phyloP scores from a whole-genome alignment of 495 filamentous ascomycete genomes.

The Immersiella caudata region DNA sequence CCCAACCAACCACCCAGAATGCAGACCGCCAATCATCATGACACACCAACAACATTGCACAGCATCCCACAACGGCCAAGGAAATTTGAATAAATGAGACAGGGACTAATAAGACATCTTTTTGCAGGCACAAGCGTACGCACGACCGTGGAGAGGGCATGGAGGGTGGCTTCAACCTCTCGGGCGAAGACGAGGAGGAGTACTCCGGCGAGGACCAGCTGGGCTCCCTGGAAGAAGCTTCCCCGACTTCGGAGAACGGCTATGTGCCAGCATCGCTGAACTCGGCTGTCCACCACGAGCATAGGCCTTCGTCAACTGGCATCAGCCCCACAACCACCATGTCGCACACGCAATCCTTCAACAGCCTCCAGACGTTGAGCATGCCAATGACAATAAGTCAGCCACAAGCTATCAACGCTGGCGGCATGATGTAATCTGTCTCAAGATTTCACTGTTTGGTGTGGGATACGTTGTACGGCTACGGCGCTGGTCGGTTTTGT shows the following conservation, averaged over 20 bases:
- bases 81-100: slow-evolving; percentile 20
- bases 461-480: slow-evolving; percentile 25
- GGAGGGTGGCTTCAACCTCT: slow-evolving; percentile 65
- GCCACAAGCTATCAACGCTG: slow-evolving; percentile 49
- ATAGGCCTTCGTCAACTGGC: slow-evolving; percentile 30
- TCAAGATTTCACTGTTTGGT: slow-evolving; percentile 4
- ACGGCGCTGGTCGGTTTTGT: slow-evolving; percentile 11
- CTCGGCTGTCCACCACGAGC: slow-evolving; percentile 41
- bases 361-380: slow-evolving; percentile 55
- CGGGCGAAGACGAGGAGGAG: slow-evolving; percentile 79
- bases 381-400: slow-evolving; percentile 63
- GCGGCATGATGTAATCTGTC: slow-evolving; percentile 40
- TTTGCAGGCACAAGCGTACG: slow-evolving; percentile 83
- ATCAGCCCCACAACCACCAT: slow-evolving; percentile 36
- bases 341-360: slow-evolving; percentile 43
- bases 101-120: slow-evolving; percentile 39
- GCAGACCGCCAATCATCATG: slow-evolving; percentile 26
- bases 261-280: slow-evolving; percentile 52
- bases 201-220: slow-evolving; percentile 69
- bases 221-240: slow-evolving; percentile 74
- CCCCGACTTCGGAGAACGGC: slow-evolving; percentile 62
- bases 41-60: slow-evolving; percentile 38
- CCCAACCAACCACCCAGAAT: slow-evolving; percentile 29
- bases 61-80: slow-evolving; percentile 33
- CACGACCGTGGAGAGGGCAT: slow-evolving; percentile 78